phyloP scores from a whole-genome alignment of 2,329 filamentous ascomycete species.

The Colletotrichum abscissum region DNA sequence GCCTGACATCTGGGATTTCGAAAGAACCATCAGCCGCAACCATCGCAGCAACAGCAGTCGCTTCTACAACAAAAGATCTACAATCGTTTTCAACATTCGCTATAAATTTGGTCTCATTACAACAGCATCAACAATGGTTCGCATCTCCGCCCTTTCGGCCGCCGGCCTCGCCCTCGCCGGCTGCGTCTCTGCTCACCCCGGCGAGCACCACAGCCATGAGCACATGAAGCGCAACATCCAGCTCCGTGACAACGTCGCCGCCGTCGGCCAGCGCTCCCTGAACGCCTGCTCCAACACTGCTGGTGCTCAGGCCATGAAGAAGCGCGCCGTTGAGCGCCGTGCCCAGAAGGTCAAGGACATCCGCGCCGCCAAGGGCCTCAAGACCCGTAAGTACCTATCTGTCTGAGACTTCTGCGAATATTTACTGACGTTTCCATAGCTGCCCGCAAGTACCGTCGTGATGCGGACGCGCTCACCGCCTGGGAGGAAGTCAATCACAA shows the following conservation, averaged over 20 bases:
- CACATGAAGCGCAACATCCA: conserved; percentile 47
- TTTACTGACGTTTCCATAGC: conserved; percentile 42
- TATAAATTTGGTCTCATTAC: neutral
- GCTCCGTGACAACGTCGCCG: conserved; percentile 46
- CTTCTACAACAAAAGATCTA: neutral
- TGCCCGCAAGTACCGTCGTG: conserved; percentile 46
- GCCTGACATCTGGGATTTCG: neutral
- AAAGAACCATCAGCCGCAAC: neutral
- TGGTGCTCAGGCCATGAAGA: conserved; percentile 50
- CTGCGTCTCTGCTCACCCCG: conserved; percentile 44
- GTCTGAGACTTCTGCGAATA: no score
- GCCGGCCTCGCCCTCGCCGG: conserved; percentile 38
- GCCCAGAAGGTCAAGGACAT: conserved; percentile 50
- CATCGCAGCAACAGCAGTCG: conserved; percentile 18
- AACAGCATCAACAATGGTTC: conserved; percentile 11
- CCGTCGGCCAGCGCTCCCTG: conserved; percentile 49
- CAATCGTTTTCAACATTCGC: conserved; percentile 8
- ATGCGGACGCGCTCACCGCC: conserved; percentile 44
- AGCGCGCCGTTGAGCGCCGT: conserved; percentile 53
- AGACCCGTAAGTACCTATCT: conserved; percentile 4
- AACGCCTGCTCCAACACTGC: conserved; percentile 51
- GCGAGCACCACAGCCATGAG: conserved; percentile 43
- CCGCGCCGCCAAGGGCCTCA: conserved; percentile 45
- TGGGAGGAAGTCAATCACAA: conserved; percentile 50
- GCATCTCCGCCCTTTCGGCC: conserved; percentile 19